phyloP scores from a whole-genome alignment of 2,329 filamentous ascomycete genomes.

The Colletotrichum camelliae region DNA sequence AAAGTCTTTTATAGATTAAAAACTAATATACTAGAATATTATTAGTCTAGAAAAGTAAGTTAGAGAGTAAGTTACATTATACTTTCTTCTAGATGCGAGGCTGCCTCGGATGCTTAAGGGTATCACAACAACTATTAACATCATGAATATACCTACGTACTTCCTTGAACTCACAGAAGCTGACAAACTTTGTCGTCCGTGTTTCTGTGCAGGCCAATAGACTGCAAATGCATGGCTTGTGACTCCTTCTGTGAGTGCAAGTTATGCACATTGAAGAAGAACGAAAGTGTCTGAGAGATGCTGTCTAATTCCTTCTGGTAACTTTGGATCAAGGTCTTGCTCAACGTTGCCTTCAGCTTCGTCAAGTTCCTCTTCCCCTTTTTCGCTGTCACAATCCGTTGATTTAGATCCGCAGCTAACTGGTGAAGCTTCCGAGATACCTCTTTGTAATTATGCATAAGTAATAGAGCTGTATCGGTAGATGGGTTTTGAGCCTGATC shows the following conservation, averaged over 20 bases:
- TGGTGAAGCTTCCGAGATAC: not conserved
- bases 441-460: not conserved
- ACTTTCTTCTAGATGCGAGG: too few species aligned
- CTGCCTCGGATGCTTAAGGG: too few species aligned
- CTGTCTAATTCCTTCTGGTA: rapidly evolving
- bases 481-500: not conserved
- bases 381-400: not conserved
- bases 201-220: rapidly evolving
- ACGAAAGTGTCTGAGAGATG: not conserved
- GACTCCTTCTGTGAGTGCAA: not conserved
- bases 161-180: not conserved
- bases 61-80: too few species aligned
- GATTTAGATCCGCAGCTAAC: not conserved
- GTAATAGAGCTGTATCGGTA: not conserved
- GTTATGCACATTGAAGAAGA: not conserved
- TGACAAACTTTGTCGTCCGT: not conserved
- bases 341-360: not conserved
- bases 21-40: too few species aligned
- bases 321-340: rapidly evolving
- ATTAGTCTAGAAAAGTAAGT: too few species aligned
- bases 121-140: rapidly evolving
- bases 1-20: too few species aligned
- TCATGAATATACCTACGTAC: rapidly evolving
- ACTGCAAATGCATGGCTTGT: not conserved
- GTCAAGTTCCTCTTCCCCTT: not conserved